Evolutionary conservation across 805 yeast species (phyloP).

Genomic region (Metschnikowia aberdeeniae): DNA sequence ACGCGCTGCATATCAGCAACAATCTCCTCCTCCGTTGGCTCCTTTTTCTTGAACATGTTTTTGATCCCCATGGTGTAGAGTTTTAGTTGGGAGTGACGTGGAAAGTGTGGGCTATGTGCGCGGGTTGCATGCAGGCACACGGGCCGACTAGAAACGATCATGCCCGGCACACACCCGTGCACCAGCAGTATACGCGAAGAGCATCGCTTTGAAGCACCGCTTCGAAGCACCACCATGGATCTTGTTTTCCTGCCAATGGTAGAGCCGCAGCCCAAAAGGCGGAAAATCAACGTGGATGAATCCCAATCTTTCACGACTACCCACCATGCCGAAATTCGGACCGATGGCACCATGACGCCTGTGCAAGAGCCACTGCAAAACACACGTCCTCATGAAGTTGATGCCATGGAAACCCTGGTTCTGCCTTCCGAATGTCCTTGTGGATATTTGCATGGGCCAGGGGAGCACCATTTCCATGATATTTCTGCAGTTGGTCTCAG

Average conservation of each 20-base stretch:
- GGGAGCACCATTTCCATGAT: conserved; percentile 10
- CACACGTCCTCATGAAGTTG: not conserved
- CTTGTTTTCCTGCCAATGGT: not conserved
- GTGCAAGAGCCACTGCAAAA: not conserved
- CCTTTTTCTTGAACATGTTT: conserved; percentile 46
- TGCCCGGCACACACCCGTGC: not conserved
- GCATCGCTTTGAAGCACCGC: too few relatives aligned
- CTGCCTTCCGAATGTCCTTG: conserved; percentile 9
- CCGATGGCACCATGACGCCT: conserved; percentile 13
- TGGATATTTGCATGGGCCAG: conserved; percentile 16
- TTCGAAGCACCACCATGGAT: too few relatives aligned
- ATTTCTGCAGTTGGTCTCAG: conserved; percentile 16
- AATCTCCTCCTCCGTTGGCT: conserved; percentile 47
- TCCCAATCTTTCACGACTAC: not conserved
- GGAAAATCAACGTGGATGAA: conserved; percentile 4
- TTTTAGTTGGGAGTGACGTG: not conserved
- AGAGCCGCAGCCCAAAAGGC: conserved; percentile 11
- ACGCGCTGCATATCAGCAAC: conserved; percentile 34
- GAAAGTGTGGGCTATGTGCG: not conserved
- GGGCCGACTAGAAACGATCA: not conserved
- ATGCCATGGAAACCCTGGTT: conserved; percentile 6
- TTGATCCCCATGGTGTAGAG: conserved; percentile 38
- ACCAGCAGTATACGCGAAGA: not conserved
- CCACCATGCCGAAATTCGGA: conserved; percentile 7
- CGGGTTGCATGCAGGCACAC: not conserved